Base-by-base conservation (phyloP, 331 rosid genomes). In the Spiraea crenata region DNA sequence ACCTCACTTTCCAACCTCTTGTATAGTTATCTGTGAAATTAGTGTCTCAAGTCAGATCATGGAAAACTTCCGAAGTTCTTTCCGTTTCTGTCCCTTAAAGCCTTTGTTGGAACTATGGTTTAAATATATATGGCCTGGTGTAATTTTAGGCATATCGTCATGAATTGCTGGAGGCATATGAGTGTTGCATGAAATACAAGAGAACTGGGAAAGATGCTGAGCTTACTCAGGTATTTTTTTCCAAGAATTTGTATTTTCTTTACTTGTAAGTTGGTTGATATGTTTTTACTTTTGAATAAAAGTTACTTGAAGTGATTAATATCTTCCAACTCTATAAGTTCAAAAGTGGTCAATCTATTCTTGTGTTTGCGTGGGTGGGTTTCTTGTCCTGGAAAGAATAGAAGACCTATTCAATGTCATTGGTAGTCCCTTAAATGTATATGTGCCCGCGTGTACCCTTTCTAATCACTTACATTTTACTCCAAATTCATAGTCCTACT, bases 161-260 rank as follows among this genome's bases (percentile, higher is more conserved):
- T 69, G 97, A 93, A 54, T 74, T 93, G 70, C 83, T 84, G 67
- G 96, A 91, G 76, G 99, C 99, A 62, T 91, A 87, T 64, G 99
- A 91, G 40, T 89, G 99, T 77, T 93, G 96, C 80, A 77, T 89
- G 95, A 93, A 89, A 76, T 93, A 91, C 69, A 91, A 85, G 84
- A 89, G 74, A 80, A 93, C 95, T 12, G 97, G 97, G 79, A 93
- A 91, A 83, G 99, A 91, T 78, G 97, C 97, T 15, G 99, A 93
- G 80, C 97, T 93, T 71, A 93, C 92, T 67, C 97, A 87, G 99
- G 99, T 93, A 74, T 69, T 52, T 69, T 55, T 60, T 34, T 55
- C 14, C 56, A 7, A 40, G 6, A 42, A 31, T 17, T 19, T 41
- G 8, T 9, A 9, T 35, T 65, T 44, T 16, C 37, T 64, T 74